Evolutionary conservation across 192 early-diverging fungal genomes (phyloP), one percentile per base, ranked within the genome.

Genomic region (Rhizophagus clarus): DNA sequence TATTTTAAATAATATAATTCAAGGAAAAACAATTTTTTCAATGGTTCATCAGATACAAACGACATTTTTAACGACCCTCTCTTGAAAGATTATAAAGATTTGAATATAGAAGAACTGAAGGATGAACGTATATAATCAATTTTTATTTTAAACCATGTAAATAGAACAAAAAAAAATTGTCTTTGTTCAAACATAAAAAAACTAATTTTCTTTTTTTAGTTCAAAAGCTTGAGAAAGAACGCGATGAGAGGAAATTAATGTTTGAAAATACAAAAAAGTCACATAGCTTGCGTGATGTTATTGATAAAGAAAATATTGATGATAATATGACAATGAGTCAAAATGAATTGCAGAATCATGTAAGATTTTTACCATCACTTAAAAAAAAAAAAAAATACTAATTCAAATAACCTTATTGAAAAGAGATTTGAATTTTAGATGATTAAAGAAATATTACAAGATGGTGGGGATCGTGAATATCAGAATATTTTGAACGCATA

Each of bases 401-500:
- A n/a, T n/a, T n/a, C n/a, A n/a, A n/a, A n/a, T 37, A 3, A 37
- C 32, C 3, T 32, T 3, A 32, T 32, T 32, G 3, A 32, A 32
- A 32, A 32, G 32, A 32, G 32, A 2, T 32, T 32, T 62, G 4
- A 62, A 62, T 24, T 10, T 66, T 66, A 66, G 63, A 66, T 66
- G n/a, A 29, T 66, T 31, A 15, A 66, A 66, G 63, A 66, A 0
- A 66, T 66, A 9, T 12, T 32, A 26, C 63, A 29, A 10, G 28
- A 14, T 29, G 31, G 9, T 15, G 28, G 31, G 29, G 26, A 15
- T 15, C 63, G 63, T 34, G 72, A 74, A 69, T 70, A 76, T 37
- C 42, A 85, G 37, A 80, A 86, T 62, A 3, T 82, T 2, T 60
- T 82, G n/a, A 64, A 64, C 17, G 76, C 76, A 47, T 83, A 86